Evolutionary conservation across 106 monocot species (phyloP).

Genomic region (Chionographis japonica): DNA sequence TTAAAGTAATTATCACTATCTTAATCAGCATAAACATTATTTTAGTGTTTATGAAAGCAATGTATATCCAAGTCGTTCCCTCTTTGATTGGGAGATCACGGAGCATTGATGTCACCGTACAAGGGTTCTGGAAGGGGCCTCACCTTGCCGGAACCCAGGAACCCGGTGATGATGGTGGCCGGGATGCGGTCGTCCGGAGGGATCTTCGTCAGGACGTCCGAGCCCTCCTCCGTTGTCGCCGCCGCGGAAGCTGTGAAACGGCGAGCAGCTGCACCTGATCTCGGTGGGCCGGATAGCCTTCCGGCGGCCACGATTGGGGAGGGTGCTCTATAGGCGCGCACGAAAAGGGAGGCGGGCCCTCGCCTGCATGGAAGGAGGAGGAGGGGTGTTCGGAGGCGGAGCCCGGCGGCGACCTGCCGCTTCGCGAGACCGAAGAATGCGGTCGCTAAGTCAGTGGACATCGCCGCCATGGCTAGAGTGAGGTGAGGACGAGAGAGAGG

Average conservation of each 20-base stretch:
- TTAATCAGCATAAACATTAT: too few species aligned
- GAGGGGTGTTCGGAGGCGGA: neutral
- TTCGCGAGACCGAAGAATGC: constrained; percentile 19
- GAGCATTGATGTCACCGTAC: too few species aligned
- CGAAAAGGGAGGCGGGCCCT: neutral
- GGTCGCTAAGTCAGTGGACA: constrained; percentile 17
- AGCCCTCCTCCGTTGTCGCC: constrained; percentile 12
- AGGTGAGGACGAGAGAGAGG: constrained; percentile 1
- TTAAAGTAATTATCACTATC: too few species aligned
- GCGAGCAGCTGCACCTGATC: neutral
- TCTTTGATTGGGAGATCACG: too few species aligned
- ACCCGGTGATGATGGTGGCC: constrained; percentile 37
- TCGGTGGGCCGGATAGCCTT: neutral
- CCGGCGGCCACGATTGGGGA: neutral
- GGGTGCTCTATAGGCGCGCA: neutral
- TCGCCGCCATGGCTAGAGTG: constrained; percentile 12
- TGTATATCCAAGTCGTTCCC: too few species aligned
- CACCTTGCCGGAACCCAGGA: constrained; percentile 35
- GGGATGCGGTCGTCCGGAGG: constrained; percentile 33
- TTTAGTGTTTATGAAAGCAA: too few species aligned
- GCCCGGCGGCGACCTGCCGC: neutral
- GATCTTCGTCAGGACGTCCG: constrained; percentile 11
- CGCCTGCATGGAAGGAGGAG: constrained; percentile 5
- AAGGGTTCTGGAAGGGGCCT: neutral
- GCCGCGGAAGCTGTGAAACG: constrained; percentile 16